Evolutionary conservation across 352 stramenopile genomes (phyloP), one percentile per base, ranked within the genome.

Genomic region (Phytophthora pluvialis): DNA sequence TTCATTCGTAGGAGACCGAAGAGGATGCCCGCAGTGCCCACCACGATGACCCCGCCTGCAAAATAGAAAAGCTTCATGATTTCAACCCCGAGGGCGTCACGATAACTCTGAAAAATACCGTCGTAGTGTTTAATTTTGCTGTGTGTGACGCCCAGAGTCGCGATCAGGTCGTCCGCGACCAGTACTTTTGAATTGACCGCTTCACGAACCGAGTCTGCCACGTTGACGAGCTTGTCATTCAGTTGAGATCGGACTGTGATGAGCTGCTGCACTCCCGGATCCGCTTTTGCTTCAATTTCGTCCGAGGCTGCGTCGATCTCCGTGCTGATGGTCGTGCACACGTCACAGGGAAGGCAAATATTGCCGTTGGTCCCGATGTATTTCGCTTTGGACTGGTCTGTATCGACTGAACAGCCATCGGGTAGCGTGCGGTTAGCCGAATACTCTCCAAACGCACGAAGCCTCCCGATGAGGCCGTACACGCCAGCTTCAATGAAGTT

Each of bases 1-100:
- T 87, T 86, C 39, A 80, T 33, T 10, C 74, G 69, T 42, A 75
- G 82, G 32, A 88, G 63, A 2, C 74, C 78, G 45, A 88, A 87
- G 36, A 89, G 53, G n/a, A 91, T 62, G 13, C 80, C 82, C 5
- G 87, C 44, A n/a, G 86, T 38, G 0, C 82, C 77, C 7, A 88
- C 33, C 26, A 28, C 68, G 38, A 91, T 67, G 25, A 83, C 66
- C 2, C 68, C 56, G 0, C 84, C 56, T 5, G 71, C 70, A 4
- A 91, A 60, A 3, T 58, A 76, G 50, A 91, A 91, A 10, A 85
- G 48, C 10, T 43, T 71, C 39, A 89, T 62, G 52, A 91, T 73
- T 8, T 56, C 70, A 18, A 60, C 50, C 11, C 82, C 56, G 8
- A 80, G 60, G 21, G 60, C 49, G 3, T 42, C 7, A 46, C 83